Conservation (phyloP, 1,284 basidiomycete species). For the Sporisorium sorghi region DNA sequence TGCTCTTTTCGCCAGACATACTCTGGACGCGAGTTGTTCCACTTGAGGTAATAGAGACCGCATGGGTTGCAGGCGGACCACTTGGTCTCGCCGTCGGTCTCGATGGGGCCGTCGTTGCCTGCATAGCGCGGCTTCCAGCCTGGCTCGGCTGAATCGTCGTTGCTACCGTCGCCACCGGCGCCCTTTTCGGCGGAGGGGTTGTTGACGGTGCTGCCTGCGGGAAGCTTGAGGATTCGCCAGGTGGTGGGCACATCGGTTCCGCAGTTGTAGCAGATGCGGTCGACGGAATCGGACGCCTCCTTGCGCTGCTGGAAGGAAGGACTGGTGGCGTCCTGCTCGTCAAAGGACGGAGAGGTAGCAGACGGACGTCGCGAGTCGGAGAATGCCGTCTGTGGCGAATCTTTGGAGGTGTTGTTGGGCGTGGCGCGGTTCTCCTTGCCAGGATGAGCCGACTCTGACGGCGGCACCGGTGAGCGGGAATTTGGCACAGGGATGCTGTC, state of each 20-base stretch:
- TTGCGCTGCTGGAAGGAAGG: constrained; percentile 26
- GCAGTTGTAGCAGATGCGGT: constrained; percentile 65
- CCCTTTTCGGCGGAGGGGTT: constrained; percentile 49
- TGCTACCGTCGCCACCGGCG: constrained; percentile 13
- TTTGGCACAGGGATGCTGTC: constrained; percentile 31
- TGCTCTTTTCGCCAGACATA: constrained; percentile 55
- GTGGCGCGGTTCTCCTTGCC: constrained; percentile 38
- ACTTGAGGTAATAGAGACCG: constrained; percentile 63
- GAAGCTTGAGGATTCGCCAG: constrained; percentile 59
- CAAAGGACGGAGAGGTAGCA: constrained; percentile 18
- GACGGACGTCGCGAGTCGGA: constrained; percentile 25
- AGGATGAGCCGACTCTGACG: constrained; percentile 7
- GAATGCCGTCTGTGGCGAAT: constrained; percentile 17
- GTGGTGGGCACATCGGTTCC: constrained; percentile 49
- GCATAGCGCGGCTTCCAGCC: constrained; percentile 31
- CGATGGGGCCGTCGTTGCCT: constrained; percentile 19
- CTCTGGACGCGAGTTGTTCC: constrained; percentile 55
- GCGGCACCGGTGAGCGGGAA: constrained; percentile 10
- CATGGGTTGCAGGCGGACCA: constrained; percentile 67
- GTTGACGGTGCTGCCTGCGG: constrained; percentile 45
- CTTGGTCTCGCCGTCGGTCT: constrained; percentile 48
- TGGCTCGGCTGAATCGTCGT: constrained; percentile 17
- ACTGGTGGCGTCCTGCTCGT: constrained; percentile 23
- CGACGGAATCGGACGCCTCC: constrained; percentile 14
- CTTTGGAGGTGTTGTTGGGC: constrained; percentile 9